phyloP scores from a whole-genome alignment of 805 yeast species.

The Candida koratica region DNA sequence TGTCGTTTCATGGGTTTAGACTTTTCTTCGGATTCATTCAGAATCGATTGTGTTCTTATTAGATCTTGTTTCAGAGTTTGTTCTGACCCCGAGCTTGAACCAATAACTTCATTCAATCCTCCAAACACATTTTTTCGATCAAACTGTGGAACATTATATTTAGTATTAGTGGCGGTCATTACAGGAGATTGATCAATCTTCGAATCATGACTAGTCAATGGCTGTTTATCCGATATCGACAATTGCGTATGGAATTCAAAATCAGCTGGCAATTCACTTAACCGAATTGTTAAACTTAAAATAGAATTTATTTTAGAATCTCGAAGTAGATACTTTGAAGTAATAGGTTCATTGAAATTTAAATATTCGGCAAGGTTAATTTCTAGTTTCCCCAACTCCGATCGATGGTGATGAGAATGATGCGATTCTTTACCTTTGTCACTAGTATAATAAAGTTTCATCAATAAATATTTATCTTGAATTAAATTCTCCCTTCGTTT shows the following conservation, averaged over 20 bases:
- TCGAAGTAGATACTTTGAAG: constrained; percentile 65
- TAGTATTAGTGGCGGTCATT: constrained; percentile 30
- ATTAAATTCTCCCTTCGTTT: constrained; percentile 37
- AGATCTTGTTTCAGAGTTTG: constrained; percentile 6
- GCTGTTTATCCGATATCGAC: constrained; percentile 27
- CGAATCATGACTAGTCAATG: constrained; percentile 5
- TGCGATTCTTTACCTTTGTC: constrained; percentile 19
- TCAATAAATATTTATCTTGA: constrained; percentile 39
- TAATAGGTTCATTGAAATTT: constrained; percentile 46
- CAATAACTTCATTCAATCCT: constrained; percentile 40
- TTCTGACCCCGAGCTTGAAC: constrained; percentile 10
- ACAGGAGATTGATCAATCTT: constrained; percentile 4
- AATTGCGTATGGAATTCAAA: constrained; percentile 42
- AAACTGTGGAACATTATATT: constrained; percentile 37
- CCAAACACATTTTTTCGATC: constrained; percentile 46
- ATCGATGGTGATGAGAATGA: constrained; percentile 10
- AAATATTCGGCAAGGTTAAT: constrained; percentile 73
- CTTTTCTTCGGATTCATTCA: constrained; percentile 1
- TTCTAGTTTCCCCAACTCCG: constrained; percentile 56
- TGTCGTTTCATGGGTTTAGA: constrained; percentile 1
- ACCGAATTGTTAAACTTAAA: constrained; percentile 54
- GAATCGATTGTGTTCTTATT: neutral
- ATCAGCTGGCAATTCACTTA: constrained; percentile 41
- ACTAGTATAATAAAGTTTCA: constrained; percentile 35
- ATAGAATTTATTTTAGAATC: constrained; percentile 82